Percentiles rank a stretch among this genome's conserved stretches.
Conservation (phyloP, 495 filamentous ascomycete species). For the Neurospora sp. region DNA sequence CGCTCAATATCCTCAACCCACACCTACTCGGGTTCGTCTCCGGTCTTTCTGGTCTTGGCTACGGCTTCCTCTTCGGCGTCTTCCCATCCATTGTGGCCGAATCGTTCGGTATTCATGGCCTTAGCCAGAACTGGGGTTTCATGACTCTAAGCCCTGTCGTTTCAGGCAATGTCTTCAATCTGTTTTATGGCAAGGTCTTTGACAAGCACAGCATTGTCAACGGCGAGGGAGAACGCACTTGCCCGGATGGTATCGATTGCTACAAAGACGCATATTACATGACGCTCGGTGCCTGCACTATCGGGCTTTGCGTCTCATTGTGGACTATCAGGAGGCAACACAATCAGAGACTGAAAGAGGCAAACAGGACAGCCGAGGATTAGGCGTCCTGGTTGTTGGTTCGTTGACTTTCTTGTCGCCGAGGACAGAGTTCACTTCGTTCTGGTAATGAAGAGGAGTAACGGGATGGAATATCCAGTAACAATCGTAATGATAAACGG, state of each 20-base stretch:
- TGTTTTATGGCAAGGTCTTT: constrained; percentile 74
- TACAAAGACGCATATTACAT: constrained; percentile 74
- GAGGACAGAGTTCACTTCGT: background rate
- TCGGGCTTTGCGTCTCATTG: constrained; percentile 59
- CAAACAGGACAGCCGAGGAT: constrained; percentile 25
- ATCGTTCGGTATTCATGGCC: constrained; percentile 80
- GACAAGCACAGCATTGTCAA: constrained; percentile 66
- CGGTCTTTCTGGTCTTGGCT: constrained; percentile 74
- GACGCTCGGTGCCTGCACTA: constrained; percentile 64
- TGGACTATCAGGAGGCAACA: constrained; percentile 67
- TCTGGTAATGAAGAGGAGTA: background rate
- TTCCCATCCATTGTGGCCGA: constrained; percentile 88
- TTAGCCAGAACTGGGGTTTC: constrained; percentile 86
- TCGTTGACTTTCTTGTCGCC: background rate
- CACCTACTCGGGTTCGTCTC: constrained; percentile 70
- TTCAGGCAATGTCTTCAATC: constrained; percentile 82
- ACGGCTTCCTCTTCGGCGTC: constrained; percentile 91
- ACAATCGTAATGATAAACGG: background rate
- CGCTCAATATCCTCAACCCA: constrained; percentile 69
- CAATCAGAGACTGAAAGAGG: constrained; percentile 17
- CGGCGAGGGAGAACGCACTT: constrained; percentile 59
- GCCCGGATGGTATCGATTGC: constrained; percentile 68
- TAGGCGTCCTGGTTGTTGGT: constrained; percentile 2
- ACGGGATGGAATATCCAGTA: background rate
- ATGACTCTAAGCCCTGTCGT: constrained; percentile 85